Evolutionary conservation across 257 asterid species (phyloP).

Genomic region (Craterostigma plantagineum): DNA sequence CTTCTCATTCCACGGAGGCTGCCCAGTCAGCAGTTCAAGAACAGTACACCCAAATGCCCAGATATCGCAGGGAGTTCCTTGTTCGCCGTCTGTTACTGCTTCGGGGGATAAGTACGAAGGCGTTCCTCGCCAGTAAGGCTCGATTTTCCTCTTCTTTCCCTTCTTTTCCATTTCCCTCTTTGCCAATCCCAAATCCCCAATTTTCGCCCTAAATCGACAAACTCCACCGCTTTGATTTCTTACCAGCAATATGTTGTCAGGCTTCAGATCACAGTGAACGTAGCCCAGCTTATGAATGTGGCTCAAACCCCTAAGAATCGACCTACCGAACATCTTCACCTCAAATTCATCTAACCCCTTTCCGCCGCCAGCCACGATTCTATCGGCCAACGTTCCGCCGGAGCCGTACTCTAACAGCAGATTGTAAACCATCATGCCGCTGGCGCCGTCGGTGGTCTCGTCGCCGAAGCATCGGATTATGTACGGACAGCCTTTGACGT

Average conservation of each 20-base stretch:
- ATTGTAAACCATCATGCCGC: conserved; percentile 65
- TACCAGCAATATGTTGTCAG: conserved; percentile 19
- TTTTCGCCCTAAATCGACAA: conserved; percentile 13
- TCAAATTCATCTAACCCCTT: conserved; percentile 14
- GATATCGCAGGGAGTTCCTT: conserved; percentile 16
- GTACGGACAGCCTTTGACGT: conserved; percentile 42
- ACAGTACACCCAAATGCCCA: conserved; percentile 23
- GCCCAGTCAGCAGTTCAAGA: conserved; percentile 19
- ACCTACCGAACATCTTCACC: conserved; percentile 8
- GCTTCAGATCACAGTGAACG: conserved; percentile 27
- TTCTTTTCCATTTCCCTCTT: conserved; percentile 1
- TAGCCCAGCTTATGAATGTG: conserved; percentile 15
- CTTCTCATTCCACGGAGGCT: conserved; percentile 11
- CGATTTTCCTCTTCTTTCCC: conserved; percentile 12
- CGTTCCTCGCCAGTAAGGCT: conserved; percentile 16
- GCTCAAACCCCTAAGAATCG: conserved; percentile 16
- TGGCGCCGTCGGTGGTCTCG: conserved; percentile 56
- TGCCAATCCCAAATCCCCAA: conserved; percentile 24
- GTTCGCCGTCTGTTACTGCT: conserved; percentile 13
- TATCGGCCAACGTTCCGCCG: conserved; percentile 16
- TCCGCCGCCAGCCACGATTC: conserved; percentile 10
- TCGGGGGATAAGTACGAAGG: conserved; percentile 24
- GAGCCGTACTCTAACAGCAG: conserved; percentile 75
- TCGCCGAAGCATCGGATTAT: conserved; percentile 68
- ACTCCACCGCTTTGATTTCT: not conserved